phyloP scores from a whole-genome alignment of 1,284 basidiomycete genomes.

The Apiotrichum siamense region DNA sequence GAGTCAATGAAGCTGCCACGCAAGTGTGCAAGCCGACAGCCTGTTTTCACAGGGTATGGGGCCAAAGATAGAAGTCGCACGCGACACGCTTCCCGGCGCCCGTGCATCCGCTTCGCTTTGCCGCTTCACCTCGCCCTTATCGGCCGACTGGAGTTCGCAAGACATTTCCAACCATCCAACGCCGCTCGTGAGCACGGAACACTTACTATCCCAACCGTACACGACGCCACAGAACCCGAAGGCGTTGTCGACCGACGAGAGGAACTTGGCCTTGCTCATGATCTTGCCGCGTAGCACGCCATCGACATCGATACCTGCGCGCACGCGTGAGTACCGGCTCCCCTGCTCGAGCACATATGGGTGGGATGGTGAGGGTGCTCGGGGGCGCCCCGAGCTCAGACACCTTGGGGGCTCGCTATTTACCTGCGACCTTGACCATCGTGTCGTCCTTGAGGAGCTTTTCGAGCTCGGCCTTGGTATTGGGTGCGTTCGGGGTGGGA shows the following conservation, averaged over 20 bases:
- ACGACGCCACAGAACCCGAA: constrained; percentile 91
- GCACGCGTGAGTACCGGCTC: not conserved
- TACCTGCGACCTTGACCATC: constrained; percentile 88
- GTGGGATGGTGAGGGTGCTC: too few relatives aligned
- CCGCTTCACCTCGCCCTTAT: not conserved
- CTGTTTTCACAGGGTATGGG: too few relatives aligned
- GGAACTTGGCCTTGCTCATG: constrained; percentile 90
- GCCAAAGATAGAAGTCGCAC: too few relatives aligned
- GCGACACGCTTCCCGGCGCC: too few relatives aligned
- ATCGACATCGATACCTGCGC: constrained; percentile 58
- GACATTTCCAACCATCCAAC: not conserved
- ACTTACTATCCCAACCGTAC: constrained; percentile 51
- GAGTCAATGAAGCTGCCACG: too few relatives aligned
- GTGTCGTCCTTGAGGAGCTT: constrained; percentile 58
- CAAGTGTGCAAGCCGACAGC: too few relatives aligned
- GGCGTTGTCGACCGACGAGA: constrained; percentile 71
- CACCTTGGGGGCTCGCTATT: too few relatives aligned
- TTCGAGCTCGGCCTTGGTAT: constrained; percentile 57
- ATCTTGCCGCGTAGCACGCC: constrained; percentile 90
- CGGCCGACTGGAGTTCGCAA: not conserved
- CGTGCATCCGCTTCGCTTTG: too few relatives aligned
- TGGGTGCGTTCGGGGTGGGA: constrained; percentile 54
- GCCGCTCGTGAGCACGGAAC: not conserved
- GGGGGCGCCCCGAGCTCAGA: too few relatives aligned
- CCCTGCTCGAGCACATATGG: not conserved